Percentiles rank a stretch among this genome's conserved stretches.
phyloP scores from a whole-genome alignment of 306 rosid genomes.

The Benincasa hispida region DNA sequence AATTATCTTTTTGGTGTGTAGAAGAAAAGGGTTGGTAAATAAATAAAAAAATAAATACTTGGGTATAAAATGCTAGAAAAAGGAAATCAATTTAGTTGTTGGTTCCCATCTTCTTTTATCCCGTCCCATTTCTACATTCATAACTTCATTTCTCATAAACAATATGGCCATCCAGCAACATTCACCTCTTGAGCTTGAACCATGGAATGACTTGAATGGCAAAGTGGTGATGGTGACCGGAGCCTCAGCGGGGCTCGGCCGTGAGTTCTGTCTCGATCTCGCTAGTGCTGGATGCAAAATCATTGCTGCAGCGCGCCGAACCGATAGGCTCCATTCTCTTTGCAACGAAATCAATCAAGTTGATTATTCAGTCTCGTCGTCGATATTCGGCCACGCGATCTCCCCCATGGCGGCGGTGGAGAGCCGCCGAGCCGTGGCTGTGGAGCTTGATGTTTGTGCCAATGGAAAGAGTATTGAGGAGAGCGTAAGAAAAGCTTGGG shows the following conservation, averaged over 20 bases:
- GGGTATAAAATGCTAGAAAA: too few relatives aligned
- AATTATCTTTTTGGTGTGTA: too few relatives aligned
- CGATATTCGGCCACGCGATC: background rate
- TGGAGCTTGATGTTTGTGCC: constrained; percentile 45
- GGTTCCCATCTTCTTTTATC: background rate
- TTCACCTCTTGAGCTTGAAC: constrained; percentile 21
- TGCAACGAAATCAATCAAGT: constrained; percentile 25
- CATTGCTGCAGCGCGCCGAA: constrained; percentile 54
- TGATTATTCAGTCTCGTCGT: background rate
- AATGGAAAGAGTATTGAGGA: constrained; percentile 28
- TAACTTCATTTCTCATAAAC: background rate
- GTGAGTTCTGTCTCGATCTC: constrained; percentile 51
- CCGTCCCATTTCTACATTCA: background rate
- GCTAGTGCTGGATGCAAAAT: constrained; percentile 50
- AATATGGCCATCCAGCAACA: constrained; percentile 23
- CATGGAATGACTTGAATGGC: constrained; percentile 39
- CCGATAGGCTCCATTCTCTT: constrained; percentile 45
- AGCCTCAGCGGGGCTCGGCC: constrained; percentile 71
- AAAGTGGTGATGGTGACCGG: constrained; percentile 82
- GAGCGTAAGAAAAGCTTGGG: constrained; percentile 53
- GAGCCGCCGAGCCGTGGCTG: constrained; percentile 29
- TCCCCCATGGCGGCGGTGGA: background rate
- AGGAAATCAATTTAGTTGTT: too few relatives aligned
- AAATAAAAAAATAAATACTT: too few relatives aligned
- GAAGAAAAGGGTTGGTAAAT: too few relatives aligned